Base-by-base conservation (phyloP, 1,284 basidiomycete species). In the Heterobasidion parviporum region DNA sequence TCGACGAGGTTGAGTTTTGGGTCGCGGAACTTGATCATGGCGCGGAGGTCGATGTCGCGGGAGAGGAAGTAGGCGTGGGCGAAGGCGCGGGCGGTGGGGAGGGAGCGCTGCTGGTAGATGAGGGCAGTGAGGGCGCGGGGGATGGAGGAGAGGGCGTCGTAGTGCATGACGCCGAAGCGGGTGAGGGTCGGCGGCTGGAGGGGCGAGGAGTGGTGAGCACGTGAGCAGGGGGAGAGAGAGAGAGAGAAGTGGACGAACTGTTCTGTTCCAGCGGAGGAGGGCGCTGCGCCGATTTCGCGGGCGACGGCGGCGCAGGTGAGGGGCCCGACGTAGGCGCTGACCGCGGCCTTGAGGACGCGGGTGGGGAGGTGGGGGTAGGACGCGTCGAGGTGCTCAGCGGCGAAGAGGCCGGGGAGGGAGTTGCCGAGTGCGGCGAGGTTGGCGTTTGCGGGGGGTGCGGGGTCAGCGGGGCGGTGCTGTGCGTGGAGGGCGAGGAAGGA, bases 301-400 rank as follows among this genome's bases (percentile, higher is more conserved):
- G 91, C 94, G 50, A 99, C 86, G 61, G 80, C 84, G 46, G 89
- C 83, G 64, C 92, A 91, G 10, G 92, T 89, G 59, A 80, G 72
- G 9, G 92, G 87, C 3, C 96, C 96, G 26, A 96, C 94, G 69
- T 91, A 91, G 43, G 93, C 90, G 46, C 91, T 93, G 52, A 97
- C 82, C 8, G 92, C 94, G 8, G 89, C 87, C 72, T 97, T 95
- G 63, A 95, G 74, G 16, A 93, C 92, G 53, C 88, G 82, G 20
- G 92, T 94, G 1, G 96, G 96, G 20, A 99, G 79, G 68, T 97
- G 87, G 0, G 97, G 96, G 70, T 90, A 98, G 50, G 84, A 78
- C 8, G 87, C 77, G 57, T 92, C 81, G 35, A 98, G 72, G 67
- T 88, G 85, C 73, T 99, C 96, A 0, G 90, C 77, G 5, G 92